These are phyloP conservation scores for Gomphus bonarii DNA, from an alignment of 1,284 basidiomycete species.

Conservation along the genomic window DNA sequence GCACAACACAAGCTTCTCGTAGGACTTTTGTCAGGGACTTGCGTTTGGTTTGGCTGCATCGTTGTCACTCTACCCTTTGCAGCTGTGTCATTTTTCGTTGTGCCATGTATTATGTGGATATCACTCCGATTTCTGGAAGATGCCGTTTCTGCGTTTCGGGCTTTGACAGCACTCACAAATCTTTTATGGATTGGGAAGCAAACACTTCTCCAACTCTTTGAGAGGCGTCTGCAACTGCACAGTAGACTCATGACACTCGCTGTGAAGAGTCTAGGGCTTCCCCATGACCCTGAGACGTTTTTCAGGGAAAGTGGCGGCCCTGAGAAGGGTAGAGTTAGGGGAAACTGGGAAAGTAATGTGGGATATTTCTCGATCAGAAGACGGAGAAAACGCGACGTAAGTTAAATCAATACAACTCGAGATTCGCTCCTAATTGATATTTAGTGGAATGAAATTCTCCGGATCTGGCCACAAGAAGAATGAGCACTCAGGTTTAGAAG, in stretches of 20 bases:
- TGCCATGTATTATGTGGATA: slow-evolving; percentile 79
- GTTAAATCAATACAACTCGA: not conserved
- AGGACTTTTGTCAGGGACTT: slow-evolving; percentile 60
- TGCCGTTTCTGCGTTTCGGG: slow-evolving; percentile 64
- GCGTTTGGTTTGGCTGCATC: slow-evolving; percentile 47
- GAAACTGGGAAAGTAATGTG: slow-evolving; percentile 53
- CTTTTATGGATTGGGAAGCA: slow-evolving; percentile 55
- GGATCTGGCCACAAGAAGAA: slow-evolving; percentile 10
- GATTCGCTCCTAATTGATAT: not conserved
- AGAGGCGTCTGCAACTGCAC: slow-evolving; percentile 45
- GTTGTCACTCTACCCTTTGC: slow-evolving; percentile 53
- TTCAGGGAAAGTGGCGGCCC: slow-evolving; percentile 44
- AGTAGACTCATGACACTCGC: slow-evolving; percentile 56
- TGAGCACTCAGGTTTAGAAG: not conserved
- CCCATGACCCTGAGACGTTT: slow-evolving; percentile 55
- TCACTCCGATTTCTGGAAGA: slow-evolving; percentile 80
- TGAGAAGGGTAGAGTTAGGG: slow-evolving; percentile 60
- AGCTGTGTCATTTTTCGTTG: slow-evolving; percentile 39
- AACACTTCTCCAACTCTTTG: slow-evolving; percentile 42
- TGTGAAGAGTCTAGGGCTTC: slow-evolving; percentile 48
- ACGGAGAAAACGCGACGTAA: slow-evolving; percentile 61
- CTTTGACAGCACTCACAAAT: slow-evolving; percentile 48
- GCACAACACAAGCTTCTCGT: slow-evolving; percentile 83
- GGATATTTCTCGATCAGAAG: slow-evolving; percentile 72
- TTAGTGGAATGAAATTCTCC: slow-evolving; percentile 12